Percentiles rank a stretch among this genome's conserved stretches.
phyloP scores from a whole-genome alignment of 2,329 filamentous ascomycete species.

The Cucurbitaria berberidis region DNA sequence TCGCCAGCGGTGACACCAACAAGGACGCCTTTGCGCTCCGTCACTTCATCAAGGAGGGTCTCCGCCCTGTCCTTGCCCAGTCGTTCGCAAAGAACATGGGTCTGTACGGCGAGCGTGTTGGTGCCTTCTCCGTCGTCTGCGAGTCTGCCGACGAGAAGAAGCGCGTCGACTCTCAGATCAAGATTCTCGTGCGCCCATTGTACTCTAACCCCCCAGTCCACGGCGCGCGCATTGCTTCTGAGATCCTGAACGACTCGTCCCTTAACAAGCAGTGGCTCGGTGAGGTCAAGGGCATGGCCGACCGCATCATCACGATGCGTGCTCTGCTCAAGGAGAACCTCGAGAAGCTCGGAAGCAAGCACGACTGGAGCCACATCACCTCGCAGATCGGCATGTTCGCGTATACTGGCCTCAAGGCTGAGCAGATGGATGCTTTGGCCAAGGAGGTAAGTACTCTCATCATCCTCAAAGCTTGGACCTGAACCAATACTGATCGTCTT shows the following conservation, averaged over 20 bases:
- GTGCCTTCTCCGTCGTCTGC: conserved; percentile 92
- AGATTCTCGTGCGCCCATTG: conserved; percentile 94
- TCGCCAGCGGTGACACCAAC: conserved; percentile 90
- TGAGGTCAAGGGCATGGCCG: conserved; percentile 98
- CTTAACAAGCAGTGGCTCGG: conserved; percentile 93
- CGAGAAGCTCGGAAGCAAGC: conserved; percentile 91
- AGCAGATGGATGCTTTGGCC: conserved; percentile 89
- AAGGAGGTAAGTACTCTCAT: conserved; percentile 68
- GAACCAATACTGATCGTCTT: conserved; percentile 15
- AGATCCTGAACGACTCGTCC: conserved; percentile 84
- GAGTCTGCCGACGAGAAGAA: conserved; percentile 89
- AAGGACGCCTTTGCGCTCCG: conserved; percentile 92
- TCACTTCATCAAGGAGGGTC: conserved; percentile 91
- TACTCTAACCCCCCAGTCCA: conserved; percentile 99
- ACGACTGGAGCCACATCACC: conserved; percentile 99
- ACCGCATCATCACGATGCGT: conserved; percentile 99
- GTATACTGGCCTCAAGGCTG: conserved; percentile 88
- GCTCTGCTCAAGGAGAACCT: conserved; percentile 92
- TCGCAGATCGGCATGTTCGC: conserved; percentile 98
- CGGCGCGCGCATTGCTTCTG: conserved; percentile 89
- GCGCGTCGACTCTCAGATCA: conserved; percentile 95
- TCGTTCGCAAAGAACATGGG: conserved; percentile 99
- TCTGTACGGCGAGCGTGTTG: conserved; percentile 97
- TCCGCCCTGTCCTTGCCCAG: conserved; percentile 86
- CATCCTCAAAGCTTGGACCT: neutral